phyloP scores from a whole-genome alignment of 1,284 basidiomycete species.

The Apiotrichum gracile region DNA sequence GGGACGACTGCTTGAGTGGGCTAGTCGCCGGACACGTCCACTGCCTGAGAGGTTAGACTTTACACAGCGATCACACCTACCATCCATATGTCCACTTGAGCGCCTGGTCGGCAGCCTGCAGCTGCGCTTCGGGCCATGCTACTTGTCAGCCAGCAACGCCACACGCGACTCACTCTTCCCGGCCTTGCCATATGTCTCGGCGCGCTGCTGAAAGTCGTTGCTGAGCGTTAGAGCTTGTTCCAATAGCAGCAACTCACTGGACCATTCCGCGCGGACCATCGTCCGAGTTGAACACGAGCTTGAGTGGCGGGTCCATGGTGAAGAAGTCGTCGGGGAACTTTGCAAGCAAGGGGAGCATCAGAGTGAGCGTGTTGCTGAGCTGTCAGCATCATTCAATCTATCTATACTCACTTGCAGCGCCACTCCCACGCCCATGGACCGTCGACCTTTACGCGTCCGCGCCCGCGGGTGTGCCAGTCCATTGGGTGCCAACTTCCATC shows the following conservation, averaged over 20 bases:
- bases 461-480: constrained; percentile 21
- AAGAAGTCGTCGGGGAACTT: constrained; percentile 31
- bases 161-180: constrained; percentile 19
- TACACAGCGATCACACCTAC: neutral
- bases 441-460: constrained; percentile 25
- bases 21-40: constrained; percentile 35
- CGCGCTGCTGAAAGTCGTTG: constrained; percentile 22
- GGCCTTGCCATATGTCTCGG: constrained; percentile 21
- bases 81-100: constrained; percentile 36
- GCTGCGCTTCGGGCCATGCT: constrained; percentile 29
- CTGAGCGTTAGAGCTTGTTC: neutral
- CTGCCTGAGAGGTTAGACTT: constrained; percentile 8
- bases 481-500: constrained; percentile 19
- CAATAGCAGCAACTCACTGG: constrained; percentile 11
- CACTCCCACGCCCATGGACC: constrained; percentile 27
- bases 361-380: constrained; percentile 36
- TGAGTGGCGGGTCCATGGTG: constrained; percentile 25
- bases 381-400: too few relatives aligned
- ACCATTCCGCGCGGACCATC: constrained; percentile 32
- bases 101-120: constrained; percentile 27
- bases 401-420: constrained; percentile 31
- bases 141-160: neutral
- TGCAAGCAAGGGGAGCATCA: constrained; percentile 32
- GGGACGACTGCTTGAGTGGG: constrained; percentile 24
- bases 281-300: constrained; percentile 28